A percentile compares a stretch with the other conserved stretches of the same genome.
Evolutionary conservation across 1,139 yeast species (phyloP).

Genomic region (Nakaseomyces uthaithaninus): DNA sequence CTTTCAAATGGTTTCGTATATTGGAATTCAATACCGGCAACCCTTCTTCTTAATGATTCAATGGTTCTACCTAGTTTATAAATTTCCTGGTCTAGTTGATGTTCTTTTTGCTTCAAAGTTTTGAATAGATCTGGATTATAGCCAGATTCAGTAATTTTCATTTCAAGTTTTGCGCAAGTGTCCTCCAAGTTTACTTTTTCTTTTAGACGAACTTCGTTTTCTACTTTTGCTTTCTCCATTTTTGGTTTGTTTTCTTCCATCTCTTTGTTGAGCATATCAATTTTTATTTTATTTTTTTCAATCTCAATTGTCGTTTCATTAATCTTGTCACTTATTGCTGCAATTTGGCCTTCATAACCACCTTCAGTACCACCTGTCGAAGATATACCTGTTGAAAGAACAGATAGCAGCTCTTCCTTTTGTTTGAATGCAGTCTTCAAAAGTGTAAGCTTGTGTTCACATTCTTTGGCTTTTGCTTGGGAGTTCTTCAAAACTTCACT

Average conservation of each 20-base stretch:
- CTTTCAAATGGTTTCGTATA: conserved; percentile 57
- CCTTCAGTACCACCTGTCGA: conserved; percentile 71
- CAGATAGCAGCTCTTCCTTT: conserved; percentile 74
- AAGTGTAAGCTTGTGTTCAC: conserved; percentile 43
- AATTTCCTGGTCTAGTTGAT: conserved; percentile 33
- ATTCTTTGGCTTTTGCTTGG: conserved; percentile 37
- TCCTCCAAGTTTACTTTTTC: conserved; percentile 41
- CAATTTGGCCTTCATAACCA: conserved; percentile 71
- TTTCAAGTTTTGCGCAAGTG: conserved; percentile 37
- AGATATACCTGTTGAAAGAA: conserved; percentile 85
- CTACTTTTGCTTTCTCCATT: conserved; percentile 46
- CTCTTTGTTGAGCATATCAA: conserved; percentile 49
- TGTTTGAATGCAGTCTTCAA: conserved; percentile 36
- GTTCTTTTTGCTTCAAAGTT: conserved; percentile 42
- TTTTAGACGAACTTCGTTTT: conserved; percentile 38
- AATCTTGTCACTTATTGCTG: conserved; percentile 52
- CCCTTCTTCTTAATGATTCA: conserved; percentile 52
- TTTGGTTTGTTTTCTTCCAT: conserved; percentile 46
- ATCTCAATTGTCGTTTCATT: conserved; percentile 49
- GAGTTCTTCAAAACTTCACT: conserved; percentile 23
- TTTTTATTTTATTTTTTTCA: conserved; percentile 54
- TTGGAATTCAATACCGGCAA: conserved; percentile 69
- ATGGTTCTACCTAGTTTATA: conserved; percentile 43
- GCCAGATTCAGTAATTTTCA: conserved; percentile 47
- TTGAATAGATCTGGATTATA: conserved; percentile 46